Evolutionary conservation across 495 filamentous ascomycete species (phyloP), one percentile per base, ranked within the genome.

Genomic region (Hyaloscypha variabilis): DNA sequence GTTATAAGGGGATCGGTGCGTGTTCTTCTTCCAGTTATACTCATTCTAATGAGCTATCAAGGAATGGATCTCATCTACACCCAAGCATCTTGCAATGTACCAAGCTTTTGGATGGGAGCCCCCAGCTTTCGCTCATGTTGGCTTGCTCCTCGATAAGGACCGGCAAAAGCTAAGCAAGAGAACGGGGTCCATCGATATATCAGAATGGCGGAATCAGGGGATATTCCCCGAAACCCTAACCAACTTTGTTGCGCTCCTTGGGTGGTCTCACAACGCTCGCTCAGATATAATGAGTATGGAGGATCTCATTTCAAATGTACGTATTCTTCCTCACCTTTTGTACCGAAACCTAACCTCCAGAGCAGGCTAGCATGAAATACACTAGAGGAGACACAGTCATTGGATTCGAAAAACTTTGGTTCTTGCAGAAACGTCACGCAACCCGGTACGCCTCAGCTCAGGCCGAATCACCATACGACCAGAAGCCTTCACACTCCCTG

Each of bases 61-160:
- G 85, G 89, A 99, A 85, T 99, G 95, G 95, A 90, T 98, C 79
- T 82, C 92, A 19, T 94, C 92, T 0, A 98, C 95, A 0, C 94
- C 93, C 2, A 89, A 94, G 71, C 95, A 99, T 76, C 77, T 95
- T 61, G 85, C 88, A 17, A 77, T 99, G 30, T 98, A 99, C 76
- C 77, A 90, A 58, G 93, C 93, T 10, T 97, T 99, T 74, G 86
- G 88, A 3, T 99, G 95, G 95, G 72, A 81, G n/a, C 86, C 88
- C 2, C 95, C 95, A 2, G 65, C 75, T 34, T 99, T 95, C 73
- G 93, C 89, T 36, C 95, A 99, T 76, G 91, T 98, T 14, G 92
- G 93, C 19, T 78, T 99, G 4, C 86, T 99, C 0, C 86, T 91
- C 19, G 89, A 97, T 72, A 75, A 83, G 65, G 77, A 87, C 39